Base-by-base conservation (phyloP, 1,139 yeast species). In the Ogataea hybrid region DNA sequence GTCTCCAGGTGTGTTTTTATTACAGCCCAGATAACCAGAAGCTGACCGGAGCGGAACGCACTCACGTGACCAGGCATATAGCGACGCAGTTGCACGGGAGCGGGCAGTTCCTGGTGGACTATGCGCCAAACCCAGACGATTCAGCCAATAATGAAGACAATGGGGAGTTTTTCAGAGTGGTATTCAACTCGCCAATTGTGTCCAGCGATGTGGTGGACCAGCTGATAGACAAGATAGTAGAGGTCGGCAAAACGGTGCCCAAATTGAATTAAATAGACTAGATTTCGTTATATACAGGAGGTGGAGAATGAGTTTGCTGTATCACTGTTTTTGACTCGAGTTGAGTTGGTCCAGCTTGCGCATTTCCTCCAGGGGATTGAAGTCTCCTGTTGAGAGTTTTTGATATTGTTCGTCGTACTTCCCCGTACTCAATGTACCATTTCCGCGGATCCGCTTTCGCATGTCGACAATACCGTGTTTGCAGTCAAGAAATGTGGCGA, bases 361-460 rank as follows among this genome's bases (percentile, higher is more conserved):
- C 74, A 86, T 77, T 64, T 92, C 97, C 48, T 83, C 92, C 37
- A 71, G 70, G 0, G 97, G 79, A 59, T 89, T 82, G 58, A 85
- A 89, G 45, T 89, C 74, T 0, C 97, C 98, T 4, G 70, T 63
- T 0, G 90, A 81, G 47, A 92, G 69, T 48, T 84, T 84, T 30
- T 82, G 87, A 52, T 84, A 84, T 40, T 87, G 87, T 45, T 86
- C 92, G 56, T 90, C 96, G 63, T 84, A 90, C 59, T 82, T 84
- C 0, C 98, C 98, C 2, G 95, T 86, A 8, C 96, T 87, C 37
- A 87, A 65, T 0, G 97, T 90, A 0, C 95, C 98, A 58, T 92
- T 92, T 7, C 98, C 98, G 60, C 87, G 75, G 70, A 92, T 86
- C 53, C 98, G 75, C 62, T 89, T 90, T 5, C 92, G 68, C 95